Conservation (phyloP, 2,329 filamentous ascomycete species). For the Neurospora sp. region DNA sequence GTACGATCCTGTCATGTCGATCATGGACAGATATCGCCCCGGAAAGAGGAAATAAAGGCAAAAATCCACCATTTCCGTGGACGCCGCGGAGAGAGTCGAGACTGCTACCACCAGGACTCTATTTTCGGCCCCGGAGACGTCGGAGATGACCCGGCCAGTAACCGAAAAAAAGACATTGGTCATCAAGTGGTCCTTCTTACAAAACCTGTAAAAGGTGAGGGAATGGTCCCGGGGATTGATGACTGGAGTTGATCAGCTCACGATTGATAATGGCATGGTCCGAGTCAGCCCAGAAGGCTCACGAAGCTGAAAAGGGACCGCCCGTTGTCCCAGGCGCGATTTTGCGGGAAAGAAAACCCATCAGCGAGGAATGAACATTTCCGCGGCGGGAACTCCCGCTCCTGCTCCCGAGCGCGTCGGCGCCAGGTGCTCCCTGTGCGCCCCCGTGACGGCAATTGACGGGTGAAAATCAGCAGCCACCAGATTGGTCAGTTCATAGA, state of each 20-base stretch:
- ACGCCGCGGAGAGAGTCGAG: neutral
- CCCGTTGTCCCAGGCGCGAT: neutral
- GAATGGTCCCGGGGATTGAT: neutral
- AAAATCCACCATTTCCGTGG: neutral
- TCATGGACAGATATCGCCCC: neutral
- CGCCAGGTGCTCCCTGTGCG: neutral
- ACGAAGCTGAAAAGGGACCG: neutral
- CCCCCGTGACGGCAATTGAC: neutral
- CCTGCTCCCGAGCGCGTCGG: neutral
- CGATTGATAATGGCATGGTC: slow-evolving; percentile 12
- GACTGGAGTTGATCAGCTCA: slow-evolving; percentile 11
- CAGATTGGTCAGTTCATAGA: neutral
- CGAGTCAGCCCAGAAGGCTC: slow-evolving; percentile 8
- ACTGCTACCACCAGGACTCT: neutral
- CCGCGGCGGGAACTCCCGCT: slow-evolving; percentile 15
- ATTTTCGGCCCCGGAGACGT: neutral
- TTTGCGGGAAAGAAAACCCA: neutral
- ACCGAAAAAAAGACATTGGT: neutral
- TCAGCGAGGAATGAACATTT: slow-evolving; percentile 3
- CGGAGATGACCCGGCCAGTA: neutral
- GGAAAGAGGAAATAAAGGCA: neutral
- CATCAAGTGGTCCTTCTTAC: neutral
- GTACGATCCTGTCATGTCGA: neutral
- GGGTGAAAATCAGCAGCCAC: neutral
- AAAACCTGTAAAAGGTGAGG: neutral